A percentile compares a stretch with the other conserved stretches of the same genome.
Conservation (phyloP, 2,329 filamentous ascomycete genomes). For the Pestalotiopsis sp. region DNA sequence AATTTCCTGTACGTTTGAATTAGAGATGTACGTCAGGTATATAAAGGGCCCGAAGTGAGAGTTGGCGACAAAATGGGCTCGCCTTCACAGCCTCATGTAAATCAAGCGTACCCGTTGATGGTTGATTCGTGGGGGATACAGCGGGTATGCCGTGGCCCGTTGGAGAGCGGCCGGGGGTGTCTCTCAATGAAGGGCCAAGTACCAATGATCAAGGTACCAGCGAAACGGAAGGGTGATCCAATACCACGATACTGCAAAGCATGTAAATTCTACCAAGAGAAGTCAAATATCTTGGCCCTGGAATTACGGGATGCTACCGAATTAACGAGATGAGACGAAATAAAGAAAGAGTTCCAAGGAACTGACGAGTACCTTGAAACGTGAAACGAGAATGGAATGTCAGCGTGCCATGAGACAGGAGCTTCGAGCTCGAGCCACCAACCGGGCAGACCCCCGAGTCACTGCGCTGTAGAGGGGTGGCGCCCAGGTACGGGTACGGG, state of each 20-base stretch:
- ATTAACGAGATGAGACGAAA: neutral
- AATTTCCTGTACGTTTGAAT: neutral
- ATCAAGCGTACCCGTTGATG: neutral
- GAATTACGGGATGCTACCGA: neutral
- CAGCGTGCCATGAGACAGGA: conserved; percentile 1
- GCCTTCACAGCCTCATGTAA: neutral
- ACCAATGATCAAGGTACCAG: neutral
- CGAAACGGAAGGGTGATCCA: neutral
- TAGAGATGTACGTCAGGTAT: neutral
- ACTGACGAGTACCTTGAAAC: neutral
- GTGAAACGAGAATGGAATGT: conserved; percentile 1
- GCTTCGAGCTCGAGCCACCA: neutral
- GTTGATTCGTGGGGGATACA: neutral
- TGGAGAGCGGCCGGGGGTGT: neutral
- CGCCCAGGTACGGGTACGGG: neutral
- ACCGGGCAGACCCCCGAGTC: neutral
- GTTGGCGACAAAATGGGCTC: neutral
- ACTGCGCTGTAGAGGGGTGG: neutral
- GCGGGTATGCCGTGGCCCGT: neutral
- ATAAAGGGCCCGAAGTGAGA: neutral
- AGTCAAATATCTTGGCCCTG: neutral
- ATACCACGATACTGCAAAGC: neutral
- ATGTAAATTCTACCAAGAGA: neutral
- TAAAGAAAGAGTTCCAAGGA: neutral
- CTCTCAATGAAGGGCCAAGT: neutral